Percentiles rank a stretch among this genome's conserved stretches.
phyloP scores from a whole-genome alignment of 345 rosid species.

The Abelmoschus esculentus region DNA sequence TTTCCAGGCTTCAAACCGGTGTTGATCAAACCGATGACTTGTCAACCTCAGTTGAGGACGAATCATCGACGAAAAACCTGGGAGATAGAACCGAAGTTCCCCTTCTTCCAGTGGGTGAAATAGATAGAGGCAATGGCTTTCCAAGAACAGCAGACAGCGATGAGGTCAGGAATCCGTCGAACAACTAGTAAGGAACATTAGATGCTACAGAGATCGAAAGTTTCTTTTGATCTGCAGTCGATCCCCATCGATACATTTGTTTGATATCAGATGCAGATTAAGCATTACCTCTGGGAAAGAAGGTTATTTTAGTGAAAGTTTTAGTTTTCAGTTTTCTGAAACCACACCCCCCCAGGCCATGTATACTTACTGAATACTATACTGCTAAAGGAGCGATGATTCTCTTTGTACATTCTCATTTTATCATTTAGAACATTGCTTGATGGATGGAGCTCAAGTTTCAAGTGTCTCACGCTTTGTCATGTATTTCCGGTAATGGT shows the following conservation, averaged over 20 bases:
- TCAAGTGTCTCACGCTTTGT: too few species aligned
- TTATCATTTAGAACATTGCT: too few species aligned
- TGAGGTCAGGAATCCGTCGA: not conserved
- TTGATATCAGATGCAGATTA: too few species aligned
- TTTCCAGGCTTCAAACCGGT: conserved; percentile 13
- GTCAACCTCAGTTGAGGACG: conserved; percentile 12
- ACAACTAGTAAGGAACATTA: not conserved
- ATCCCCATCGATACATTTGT: not conserved
- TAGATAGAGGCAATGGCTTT: conserved; percentile 27
- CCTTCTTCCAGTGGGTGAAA: conserved; percentile 18
- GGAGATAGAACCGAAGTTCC: conserved; percentile 3
- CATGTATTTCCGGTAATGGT: too few species aligned
- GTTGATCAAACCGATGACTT: not conserved
- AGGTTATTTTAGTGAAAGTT: too few species aligned
- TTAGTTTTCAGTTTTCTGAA: too few species aligned
- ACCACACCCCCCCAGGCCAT: too few species aligned
- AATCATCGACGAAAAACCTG: conserved; percentile 7
- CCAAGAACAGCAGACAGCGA: conserved; percentile 15
- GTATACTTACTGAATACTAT: too few species aligned
- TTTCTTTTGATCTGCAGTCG: not conserved
- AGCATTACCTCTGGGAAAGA: too few species aligned
- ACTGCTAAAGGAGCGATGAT: too few species aligned
- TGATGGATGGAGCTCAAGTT: too few species aligned
- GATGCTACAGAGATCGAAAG: not conserved
- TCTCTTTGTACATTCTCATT: too few species aligned